These are phyloP conservation scores for Dactylellina parvicollis DNA, from an alignment of 2,329 filamentous ascomycete genomes.

Conservation along the genomic window DNA sequence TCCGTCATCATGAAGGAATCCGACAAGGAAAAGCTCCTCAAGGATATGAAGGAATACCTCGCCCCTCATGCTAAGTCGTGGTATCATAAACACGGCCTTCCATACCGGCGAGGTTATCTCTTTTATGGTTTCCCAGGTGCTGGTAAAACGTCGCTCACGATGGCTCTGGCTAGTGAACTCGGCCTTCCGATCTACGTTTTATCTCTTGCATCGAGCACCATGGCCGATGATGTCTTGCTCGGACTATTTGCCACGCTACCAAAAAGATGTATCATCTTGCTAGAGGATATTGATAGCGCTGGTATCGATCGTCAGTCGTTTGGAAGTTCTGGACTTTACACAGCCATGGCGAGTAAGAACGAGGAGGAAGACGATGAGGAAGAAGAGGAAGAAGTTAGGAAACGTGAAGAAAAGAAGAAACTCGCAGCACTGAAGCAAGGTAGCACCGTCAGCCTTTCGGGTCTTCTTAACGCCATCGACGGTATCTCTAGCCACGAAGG, in stretches of 20 bases:
- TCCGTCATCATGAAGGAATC: slow-evolving; percentile 77
- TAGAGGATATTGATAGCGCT: slow-evolving; percentile 76
- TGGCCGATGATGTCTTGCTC: slow-evolving; percentile 72
- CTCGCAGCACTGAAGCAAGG: slow-evolving; percentile 21
- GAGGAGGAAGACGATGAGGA: slow-evolving; percentile 50
- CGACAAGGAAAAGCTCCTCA: slow-evolving; percentile 73
- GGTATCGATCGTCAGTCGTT: slow-evolving; percentile 65
- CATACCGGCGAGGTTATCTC: slow-evolving; percentile 78
- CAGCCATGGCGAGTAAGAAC: slow-evolving; percentile 27
- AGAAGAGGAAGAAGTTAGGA: slow-evolving; percentile 41
- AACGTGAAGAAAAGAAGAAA: slow-evolving; percentile 49
- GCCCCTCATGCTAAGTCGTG: slow-evolving; percentile 75
- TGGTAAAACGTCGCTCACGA: slow-evolving; percentile 75
- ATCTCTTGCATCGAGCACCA: slow-evolving; percentile 68
- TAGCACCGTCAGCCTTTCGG: slow-evolving; percentile 70
- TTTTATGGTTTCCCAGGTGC: slow-evolving; percentile 80
- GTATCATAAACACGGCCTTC: slow-evolving; percentile 80
- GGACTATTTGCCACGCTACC: slow-evolving; percentile 71
- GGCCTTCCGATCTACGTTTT: slow-evolving; percentile 74
- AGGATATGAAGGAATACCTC: slow-evolving; percentile 81
- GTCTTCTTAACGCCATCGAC: slow-evolving; percentile 84
- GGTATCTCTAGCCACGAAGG: slow-evolving; percentile 72
- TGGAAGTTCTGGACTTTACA: slow-evolving; percentile 9
- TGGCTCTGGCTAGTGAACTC: slow-evolving; percentile 73
- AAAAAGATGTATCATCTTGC: slow-evolving; percentile 71